phyloP scores from a whole-genome alignment of 495 filamentous ascomycete genomes.

The Penicillium antarcticum region DNA sequence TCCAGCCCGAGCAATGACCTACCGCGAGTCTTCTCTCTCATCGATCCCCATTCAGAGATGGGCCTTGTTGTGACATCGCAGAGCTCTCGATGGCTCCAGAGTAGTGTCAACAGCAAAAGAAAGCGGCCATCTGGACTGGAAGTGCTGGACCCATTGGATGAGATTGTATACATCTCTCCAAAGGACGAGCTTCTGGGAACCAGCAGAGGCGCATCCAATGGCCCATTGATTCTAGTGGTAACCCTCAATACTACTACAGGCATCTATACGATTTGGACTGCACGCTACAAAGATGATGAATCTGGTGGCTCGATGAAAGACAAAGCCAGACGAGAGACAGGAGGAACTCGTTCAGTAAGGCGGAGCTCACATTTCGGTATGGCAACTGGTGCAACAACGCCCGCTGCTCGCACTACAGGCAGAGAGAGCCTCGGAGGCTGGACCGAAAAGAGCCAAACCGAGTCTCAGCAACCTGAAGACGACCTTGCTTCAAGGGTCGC shows the following conservation, averaged over 20 bases:
- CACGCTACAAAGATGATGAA: constrained; percentile 61
- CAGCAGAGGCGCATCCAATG: constrained; percentile 9
- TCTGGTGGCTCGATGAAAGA: constrained; percentile 48
- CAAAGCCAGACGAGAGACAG: constrained; percentile 45
- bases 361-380: constrained; percentile 86
- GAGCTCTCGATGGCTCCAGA: constrained; percentile 29
- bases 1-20: constrained; percentile 51
- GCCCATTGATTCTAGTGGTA: constrained; percentile 69
- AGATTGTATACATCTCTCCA: constrained; percentile 74
- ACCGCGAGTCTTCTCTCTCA: constrained; percentile 80
- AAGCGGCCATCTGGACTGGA: constrained; percentile 37
- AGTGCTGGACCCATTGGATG: constrained; percentile 64
- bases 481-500: constrained; percentile 72
- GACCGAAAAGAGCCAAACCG: constrained; percentile 30
- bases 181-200: constrained; percentile 46
- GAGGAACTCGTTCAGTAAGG: constrained; percentile 59
- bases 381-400: constrained; percentile 76
- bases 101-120: constrained; percentile 24
- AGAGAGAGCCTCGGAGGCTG: constrained; percentile 57
- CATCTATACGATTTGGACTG: constrained; percentile 75
- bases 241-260: constrained; percentile 72
- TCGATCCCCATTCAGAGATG: constrained; percentile 81
- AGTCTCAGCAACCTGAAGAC: constrained; percentile 44
- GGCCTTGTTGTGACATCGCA: constrained; percentile 70
- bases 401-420: constrained; percentile 49